phyloP scores from a whole-genome alignment of 495 filamentous ascomycete genomes.

The Tuber microsphaerosporum region DNA sequence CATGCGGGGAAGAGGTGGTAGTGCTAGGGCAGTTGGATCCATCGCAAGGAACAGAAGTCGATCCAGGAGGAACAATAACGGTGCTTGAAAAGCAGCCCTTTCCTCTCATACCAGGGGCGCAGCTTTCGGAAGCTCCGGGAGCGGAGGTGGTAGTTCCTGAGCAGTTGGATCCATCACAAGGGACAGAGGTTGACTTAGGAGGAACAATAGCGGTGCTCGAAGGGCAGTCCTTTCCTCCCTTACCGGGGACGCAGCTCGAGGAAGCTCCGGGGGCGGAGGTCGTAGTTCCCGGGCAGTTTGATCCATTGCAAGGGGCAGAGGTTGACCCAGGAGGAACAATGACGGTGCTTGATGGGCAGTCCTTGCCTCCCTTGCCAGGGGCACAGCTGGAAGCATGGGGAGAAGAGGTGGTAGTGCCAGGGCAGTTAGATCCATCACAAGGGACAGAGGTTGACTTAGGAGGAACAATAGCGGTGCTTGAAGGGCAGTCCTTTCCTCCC shows the following conservation, averaged over 20 bases:
- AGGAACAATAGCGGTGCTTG: no score
- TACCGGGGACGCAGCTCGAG: slow-evolving; percentile 21
- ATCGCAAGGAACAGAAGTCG: no score
- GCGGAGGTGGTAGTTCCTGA: slow-evolving; percentile 11
- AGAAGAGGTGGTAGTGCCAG: slow-evolving; percentile 8
- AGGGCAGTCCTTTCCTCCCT: not conserved
- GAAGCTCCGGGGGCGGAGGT: slow-evolving; percentile 5
- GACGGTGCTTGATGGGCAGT: not conserved
- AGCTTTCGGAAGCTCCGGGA: slow-evolving; percentile 24
- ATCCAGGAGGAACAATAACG: no score
- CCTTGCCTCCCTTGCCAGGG: no score
- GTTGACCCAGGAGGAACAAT: slow-evolving; percentile 12
- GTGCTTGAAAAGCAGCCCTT: no score
- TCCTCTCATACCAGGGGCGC: slow-evolving; percentile 17
- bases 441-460: no score
- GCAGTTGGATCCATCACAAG: not conserved
- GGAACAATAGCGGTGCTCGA: no score
- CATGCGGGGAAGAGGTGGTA: no score
- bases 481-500: no score
- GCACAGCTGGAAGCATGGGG: not conserved
- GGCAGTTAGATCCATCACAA: not conserved
- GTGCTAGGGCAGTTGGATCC: not conserved
- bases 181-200: no score
- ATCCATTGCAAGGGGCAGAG: not conserved
- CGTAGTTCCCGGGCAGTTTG: not conserved